Base-by-base conservation (phyloP, 2,329 filamentous ascomycete genomes). In the Verticillium alfalfae region DNA sequence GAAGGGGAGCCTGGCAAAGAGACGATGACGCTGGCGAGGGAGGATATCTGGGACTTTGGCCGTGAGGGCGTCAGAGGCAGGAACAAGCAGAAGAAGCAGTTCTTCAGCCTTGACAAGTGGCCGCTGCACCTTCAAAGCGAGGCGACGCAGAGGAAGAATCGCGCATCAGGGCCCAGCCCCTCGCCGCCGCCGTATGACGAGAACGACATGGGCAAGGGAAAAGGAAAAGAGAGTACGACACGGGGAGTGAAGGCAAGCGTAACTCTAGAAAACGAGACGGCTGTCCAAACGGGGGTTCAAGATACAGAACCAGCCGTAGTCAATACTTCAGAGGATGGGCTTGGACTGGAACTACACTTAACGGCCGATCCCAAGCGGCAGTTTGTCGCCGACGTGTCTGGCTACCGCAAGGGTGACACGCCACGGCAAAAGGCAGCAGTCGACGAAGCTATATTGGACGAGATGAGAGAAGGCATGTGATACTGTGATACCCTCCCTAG, bases 61-160 rank as follows among this genome's bases (percentile, higher is more conserved):
- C 52, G 61, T 38, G 62, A 67, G 1, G 54, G 55, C 18, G 67
- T 70, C 8, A 66, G 66, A 16, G 68, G 68, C 12, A 31, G n/a
- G 52, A 57, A 54, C 65, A 57, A 57, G 66, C 59, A 9, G 16
- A 31, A 15, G 34, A 68, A 65, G 56, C 64, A 67, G 6, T 84
- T 75, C 67, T 84, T 81, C 70, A 69, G 71, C 64, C 69, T 84
- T 55, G 72, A 78, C 66, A 75, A 80, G 45, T 85, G 82, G 81
- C 81, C 81, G 39, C 54, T 78, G 22, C 66, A 76, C 34, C 67
- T 78, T 59, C 78, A 81, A 65, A 69, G 63, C 7, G 58, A 68
- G 31, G 65, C 68, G 26, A 69, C 64, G n/a, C 71, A 72, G 58
- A 61, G 67, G 13, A 58, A 65, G 18, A 74, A 80, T 60, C 39